Percentiles rank a stretch among this genome's conserved stretches.
Evolutionary conservation across 352 stramenopile species (phyloP).

Genomic region (Globisporangium lucens): DNA sequence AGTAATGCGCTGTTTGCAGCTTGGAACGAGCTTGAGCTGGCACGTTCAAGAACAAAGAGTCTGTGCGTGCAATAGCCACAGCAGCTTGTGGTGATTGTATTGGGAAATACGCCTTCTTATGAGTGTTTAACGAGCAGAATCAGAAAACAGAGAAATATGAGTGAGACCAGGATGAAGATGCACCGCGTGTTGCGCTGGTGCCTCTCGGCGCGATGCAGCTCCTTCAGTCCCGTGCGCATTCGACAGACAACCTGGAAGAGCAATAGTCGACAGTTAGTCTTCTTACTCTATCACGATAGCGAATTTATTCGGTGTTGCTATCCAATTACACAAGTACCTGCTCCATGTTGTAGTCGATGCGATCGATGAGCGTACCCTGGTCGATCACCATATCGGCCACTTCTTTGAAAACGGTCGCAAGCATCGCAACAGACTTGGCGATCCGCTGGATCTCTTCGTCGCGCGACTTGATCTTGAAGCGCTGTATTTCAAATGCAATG

Average conservation of each 20-base stretch:
- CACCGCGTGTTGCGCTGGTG: slow-evolving; percentile 69
- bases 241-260: slow-evolving; percentile 46
- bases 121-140: slow-evolving; percentile 69
- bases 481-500: slow-evolving; percentile 27
- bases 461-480: slow-evolving; percentile 53
- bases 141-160: slow-evolving; percentile 67
- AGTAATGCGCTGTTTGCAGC: too few species aligned
- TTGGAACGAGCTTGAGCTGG: too few species aligned
- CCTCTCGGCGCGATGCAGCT: slow-evolving; percentile 58
- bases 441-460: slow-evolving; percentile 80
- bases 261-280: background rate
- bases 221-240: slow-evolving; percentile 53
- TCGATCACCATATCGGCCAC: slow-evolving; percentile 82
- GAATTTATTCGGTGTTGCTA: background rate
- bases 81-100: too few species aligned
- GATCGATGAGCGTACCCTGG: slow-evolving; percentile 77
- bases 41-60: too few species aligned
- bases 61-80: too few species aligned
- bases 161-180: slow-evolving; percentile 58
- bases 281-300: too few species aligned
- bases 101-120: slow-evolving; percentile 10
- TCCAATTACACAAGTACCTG: slow-evolving; percentile 34
- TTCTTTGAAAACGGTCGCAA: slow-evolving; percentile 78
- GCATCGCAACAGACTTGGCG: slow-evolving; percentile 56
- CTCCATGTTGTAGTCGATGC: slow-evolving; percentile 88